These are phyloP conservation scores for Solanum habrochaites DNA, from an alignment of 257 asterid genomes.

Conservation along the genomic window DNA sequence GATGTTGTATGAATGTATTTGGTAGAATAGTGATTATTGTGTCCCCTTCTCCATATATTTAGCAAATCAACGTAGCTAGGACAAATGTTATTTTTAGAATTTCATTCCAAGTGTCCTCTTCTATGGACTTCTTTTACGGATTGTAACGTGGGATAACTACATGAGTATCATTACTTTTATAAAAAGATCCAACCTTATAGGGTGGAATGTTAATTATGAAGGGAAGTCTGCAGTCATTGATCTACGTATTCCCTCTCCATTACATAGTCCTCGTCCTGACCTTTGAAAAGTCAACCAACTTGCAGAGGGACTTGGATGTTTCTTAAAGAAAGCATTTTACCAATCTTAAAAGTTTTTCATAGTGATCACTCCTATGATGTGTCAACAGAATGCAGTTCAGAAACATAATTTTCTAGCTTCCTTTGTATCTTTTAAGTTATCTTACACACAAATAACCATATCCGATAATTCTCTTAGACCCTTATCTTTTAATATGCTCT, in stretches of 20 bases:
- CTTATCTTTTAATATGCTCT: neutral
- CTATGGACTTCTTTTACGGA: neutral
- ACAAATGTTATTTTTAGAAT: neutral
- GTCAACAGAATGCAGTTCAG: constrained; percentile 36
- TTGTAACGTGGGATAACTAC: neutral
- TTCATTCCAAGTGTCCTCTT: neutral
- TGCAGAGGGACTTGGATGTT: constrained; percentile 50
- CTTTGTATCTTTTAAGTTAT: constrained; percentile 44
- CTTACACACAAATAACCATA: constrained; percentile 23
- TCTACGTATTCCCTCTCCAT: constrained; percentile 49
- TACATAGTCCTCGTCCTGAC: constrained; percentile 45
- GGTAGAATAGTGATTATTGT: no score
- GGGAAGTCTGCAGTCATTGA: constrained; percentile 61
- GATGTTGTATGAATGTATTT: no score
- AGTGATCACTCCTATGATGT: constrained; percentile 38
- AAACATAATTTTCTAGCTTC: constrained; percentile 33
- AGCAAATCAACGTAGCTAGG: neutral
- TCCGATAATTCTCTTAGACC: neutral
- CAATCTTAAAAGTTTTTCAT: constrained; percentile 21
- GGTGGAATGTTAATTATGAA: constrained; percentile 53
- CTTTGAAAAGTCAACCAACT: constrained; percentile 35
- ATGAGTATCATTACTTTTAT: constrained; percentile 41
- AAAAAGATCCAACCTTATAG: constrained; percentile 87
- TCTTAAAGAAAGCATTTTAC: constrained; percentile 49
- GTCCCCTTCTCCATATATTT: no score